phyloP scores from a whole-genome alignment of 495 filamentous ascomycete genomes.

The Endocarpon pusillum region DNA sequence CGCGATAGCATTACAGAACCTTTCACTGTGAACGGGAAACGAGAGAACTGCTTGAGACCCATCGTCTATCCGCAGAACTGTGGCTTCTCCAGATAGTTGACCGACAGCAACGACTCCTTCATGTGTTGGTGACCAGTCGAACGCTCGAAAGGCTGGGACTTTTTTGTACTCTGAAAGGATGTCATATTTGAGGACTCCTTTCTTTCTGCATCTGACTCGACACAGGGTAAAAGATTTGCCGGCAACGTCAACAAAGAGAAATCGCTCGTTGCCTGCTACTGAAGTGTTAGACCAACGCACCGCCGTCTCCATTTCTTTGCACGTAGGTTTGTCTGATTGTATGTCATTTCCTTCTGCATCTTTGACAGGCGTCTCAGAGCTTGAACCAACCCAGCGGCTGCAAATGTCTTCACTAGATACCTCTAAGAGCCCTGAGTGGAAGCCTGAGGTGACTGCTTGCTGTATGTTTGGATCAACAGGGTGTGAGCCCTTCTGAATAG shows the following conservation, averaged over 20 bases:
- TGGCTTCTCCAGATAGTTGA: constrained; percentile 67
- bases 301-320: constrained; percentile 57
- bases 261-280: constrained; percentile 42
- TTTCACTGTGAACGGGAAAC: constrained; percentile 68
- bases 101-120: constrained; percentile 71
- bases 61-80: constrained; percentile 59
- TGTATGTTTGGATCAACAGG: too few species aligned
- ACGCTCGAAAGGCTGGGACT: constrained; percentile 73
- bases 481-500: too few species aligned
- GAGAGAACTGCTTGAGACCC: constrained; percentile 43
- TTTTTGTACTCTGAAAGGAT: constrained; percentile 56
- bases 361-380: too few species aligned
- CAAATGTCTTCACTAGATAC: too few species aligned
- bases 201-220: constrained; percentile 43
- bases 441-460: too few species aligned
- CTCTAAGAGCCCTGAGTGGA: too few species aligned
- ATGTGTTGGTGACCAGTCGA: constrained; percentile 81
- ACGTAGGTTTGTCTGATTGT: too few species aligned
- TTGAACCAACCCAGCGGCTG: too few species aligned
- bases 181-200: constrained; percentile 43
- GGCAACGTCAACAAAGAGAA: constrained; percentile 71
- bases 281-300: constrained; percentile 86
- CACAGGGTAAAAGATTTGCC: constrained; percentile 68
- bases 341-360: too few species aligned
- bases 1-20: constrained; percentile 79